phyloP scores from a whole-genome alignment of 1,139 yeast genomes.

The Blastobotrys proliferans region DNA sequence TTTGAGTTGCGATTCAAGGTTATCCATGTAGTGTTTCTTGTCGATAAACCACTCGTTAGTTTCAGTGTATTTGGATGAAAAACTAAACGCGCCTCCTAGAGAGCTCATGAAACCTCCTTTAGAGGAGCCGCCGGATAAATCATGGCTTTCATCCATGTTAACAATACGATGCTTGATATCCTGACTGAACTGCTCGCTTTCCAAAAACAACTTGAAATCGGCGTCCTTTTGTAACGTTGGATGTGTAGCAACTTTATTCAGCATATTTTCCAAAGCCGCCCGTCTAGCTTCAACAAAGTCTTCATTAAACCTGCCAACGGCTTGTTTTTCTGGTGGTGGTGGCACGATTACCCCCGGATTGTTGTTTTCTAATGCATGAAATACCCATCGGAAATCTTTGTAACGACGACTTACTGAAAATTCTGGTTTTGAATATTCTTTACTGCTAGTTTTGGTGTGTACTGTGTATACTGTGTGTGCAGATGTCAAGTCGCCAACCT shows the following conservation, averaged over 20 bases:
- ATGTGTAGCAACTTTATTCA: slow-evolving; percentile 58
- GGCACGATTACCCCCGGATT: slow-evolving; percentile 92
- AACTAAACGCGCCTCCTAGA: slow-evolving; percentile 48
- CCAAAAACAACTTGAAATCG: slow-evolving; percentile 74
- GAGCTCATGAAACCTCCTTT: slow-evolving; percentile 57
- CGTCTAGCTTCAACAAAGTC: slow-evolving; percentile 85
- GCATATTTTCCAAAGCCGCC: slow-evolving; percentile 83
- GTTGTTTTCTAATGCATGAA: slow-evolving; percentile 77
- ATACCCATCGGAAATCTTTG: slow-evolving; percentile 81
- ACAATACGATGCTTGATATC: slow-evolving; percentile 39
- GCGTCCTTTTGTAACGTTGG: slow-evolving; percentile 60
- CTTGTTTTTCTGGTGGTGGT: slow-evolving; percentile 96
- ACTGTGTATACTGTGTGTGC: slow-evolving; percentile 89
- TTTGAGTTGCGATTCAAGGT: slow-evolving; percentile 68
- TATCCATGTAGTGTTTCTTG: slow-evolving; percentile 65
- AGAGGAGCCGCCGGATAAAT: slow-evolving; percentile 25
- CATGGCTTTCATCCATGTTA: slow-evolving; percentile 23
- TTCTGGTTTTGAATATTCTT: slow-evolving; percentile 38
- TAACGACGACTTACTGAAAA: slow-evolving; percentile 68
- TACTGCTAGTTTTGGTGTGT: slow-evolving; percentile 49
- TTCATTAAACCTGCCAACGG: slow-evolving; percentile 82
- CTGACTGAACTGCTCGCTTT: slow-evolving; percentile 62
- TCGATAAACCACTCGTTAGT: slow-evolving; percentile 74
- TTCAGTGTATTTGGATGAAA: slow-evolving; percentile 60
- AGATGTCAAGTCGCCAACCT: slow-evolving; percentile 84